phyloP scores from a whole-genome alignment of 768 basidiomycete genomes.

The Galerina sulciceps region DNA sequence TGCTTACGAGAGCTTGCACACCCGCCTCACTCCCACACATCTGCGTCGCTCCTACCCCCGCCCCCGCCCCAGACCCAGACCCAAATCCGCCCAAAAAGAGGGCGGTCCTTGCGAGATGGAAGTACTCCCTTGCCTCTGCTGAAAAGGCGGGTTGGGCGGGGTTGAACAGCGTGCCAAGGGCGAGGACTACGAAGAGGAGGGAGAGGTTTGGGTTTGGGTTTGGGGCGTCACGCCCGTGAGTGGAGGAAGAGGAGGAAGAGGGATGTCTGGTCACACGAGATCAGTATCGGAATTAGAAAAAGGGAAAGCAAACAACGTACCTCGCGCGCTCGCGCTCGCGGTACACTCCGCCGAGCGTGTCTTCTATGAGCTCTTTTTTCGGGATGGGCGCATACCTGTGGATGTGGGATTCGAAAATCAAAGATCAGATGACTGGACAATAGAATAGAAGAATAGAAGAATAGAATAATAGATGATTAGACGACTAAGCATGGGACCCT shows the following conservation, averaged over 20 bases:
- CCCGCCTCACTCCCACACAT: too few relatives aligned
- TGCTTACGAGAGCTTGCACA: slow-evolving; percentile 59
- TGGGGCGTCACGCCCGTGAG: slow-evolving; percentile 5
- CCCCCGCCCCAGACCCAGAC: too few relatives aligned
- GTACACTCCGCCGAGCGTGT: slow-evolving; percentile 59
- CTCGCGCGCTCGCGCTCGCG: too few relatives aligned
- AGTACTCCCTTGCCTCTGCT: slow-evolving; percentile 64
- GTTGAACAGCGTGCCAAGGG: slow-evolving; percentile 69
- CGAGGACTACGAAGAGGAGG: slow-evolving; percentile 68
- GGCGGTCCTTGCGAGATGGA: slow-evolving; percentile 58
- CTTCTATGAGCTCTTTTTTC: slow-evolving; percentile 58
- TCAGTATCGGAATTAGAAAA: background rate
- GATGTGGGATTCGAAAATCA: background rate
- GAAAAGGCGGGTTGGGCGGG: slow-evolving; percentile 48
- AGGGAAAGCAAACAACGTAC: slow-evolving; percentile 32
- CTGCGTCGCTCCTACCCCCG: slow-evolving; percentile 56
- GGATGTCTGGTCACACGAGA: background rate
- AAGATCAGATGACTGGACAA: too few relatives aligned
- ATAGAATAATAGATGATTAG: too few relatives aligned
- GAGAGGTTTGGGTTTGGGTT: slow-evolving; percentile 54
- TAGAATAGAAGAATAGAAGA: too few relatives aligned
- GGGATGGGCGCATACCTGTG: slow-evolving; percentile 58
- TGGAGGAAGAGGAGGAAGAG: too few relatives aligned
- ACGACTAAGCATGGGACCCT: too few relatives aligned
- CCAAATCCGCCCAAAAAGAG: too few relatives aligned